Base-by-base conservation (phyloP, 2,329 filamentous ascomycete genomes). In the Aaosphaeria arxii region DNA sequence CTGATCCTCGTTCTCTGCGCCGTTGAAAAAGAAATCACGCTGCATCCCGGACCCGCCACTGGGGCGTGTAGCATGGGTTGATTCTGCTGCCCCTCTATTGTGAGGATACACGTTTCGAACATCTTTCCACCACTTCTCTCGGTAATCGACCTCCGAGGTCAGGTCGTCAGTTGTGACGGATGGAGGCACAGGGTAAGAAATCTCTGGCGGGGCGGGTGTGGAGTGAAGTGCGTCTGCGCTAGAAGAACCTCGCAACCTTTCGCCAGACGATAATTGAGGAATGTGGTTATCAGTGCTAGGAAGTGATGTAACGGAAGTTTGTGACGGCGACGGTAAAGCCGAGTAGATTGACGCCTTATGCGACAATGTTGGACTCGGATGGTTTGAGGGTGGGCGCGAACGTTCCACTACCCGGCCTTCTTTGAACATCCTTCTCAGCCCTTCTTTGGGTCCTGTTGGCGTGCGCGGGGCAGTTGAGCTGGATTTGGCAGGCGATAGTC, bases 11-110 rank as follows among this genome's bases (percentile, higher is more conserved):
- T 59, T 51, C 41, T 67, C 63, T 4, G 46, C 35, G 1, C 42
- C 45, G 49, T 64, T 64, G 46, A 67, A 67, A 6, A 64, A 43
- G 31, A 62, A 60, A 44, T 65, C 53, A 28, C 44, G 11, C 53
- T 39, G 7, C 48, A n/a, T 13, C 33, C 9, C 17, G 17, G 17
- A 24, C 17, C 17, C 17, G 17, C 17, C 17, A 24, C 17, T 24
- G 17, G 17, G 17, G 17, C 17, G 17, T 24, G 17, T 24, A 24
- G 17, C 17, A 24, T 24, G 17, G 17, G 17, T 24, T 24, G 17
- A 24, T 24, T 24, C 17, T 24, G 17, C 17, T 24, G 17, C 17
- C 17, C 17, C 17, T 24, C 17, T 24, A 30, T 40, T 40, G 2
- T 45, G 28, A 11, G 44, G 39, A 11, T 38, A 40, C n/a, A 44